Evolutionary conservation across 2,329 filamentous ascomycete species (phyloP).

Genomic region (Ophiostoma australiae): DNA sequence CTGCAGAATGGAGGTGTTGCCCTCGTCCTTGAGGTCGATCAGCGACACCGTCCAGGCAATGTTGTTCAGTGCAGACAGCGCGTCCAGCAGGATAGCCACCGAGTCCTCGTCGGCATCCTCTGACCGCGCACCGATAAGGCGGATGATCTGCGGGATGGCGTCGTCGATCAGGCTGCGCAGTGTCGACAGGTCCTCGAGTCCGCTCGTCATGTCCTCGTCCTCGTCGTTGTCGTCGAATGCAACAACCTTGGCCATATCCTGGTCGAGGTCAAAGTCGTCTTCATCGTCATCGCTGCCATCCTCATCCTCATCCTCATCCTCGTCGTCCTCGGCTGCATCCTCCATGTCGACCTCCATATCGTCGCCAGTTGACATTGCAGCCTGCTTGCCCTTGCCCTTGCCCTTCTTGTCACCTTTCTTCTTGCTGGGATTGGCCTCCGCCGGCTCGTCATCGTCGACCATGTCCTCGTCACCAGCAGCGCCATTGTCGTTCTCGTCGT

Average conservation of each 20-base stretch:
- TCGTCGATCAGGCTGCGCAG: conserved; percentile 45
- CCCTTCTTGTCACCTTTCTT: conserved; percentile 31
- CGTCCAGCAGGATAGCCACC: conserved; percentile 46
- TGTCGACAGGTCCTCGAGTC: conserved; percentile 50
- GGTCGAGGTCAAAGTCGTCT: conserved; percentile 27
- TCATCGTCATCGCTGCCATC: conserved; percentile 30
- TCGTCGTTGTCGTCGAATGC: conserved; percentile 39
- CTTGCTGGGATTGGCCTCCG: conserved; percentile 29
- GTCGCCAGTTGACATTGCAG: conserved; percentile 28
- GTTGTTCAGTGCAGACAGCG: conserved; percentile 60
- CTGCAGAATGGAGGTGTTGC: conserved; percentile 47
- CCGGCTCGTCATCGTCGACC: conserved; percentile 36
- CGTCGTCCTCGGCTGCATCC: conserved; percentile 29
- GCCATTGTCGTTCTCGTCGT: conserved; percentile 45
- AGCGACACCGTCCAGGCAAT: conserved; percentile 62
- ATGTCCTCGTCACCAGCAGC: conserved; percentile 50
- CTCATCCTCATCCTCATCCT: conserved; percentile 29
- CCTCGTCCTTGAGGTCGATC: conserved; percentile 53
- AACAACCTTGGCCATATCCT: conserved; percentile 63
- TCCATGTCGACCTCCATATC: conserved; percentile 38
- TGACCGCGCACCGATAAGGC: conserved; percentile 41
- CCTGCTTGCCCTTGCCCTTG: conserved; percentile 29
- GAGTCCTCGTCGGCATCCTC: conserved; percentile 23
- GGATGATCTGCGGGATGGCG: conserved; percentile 47
- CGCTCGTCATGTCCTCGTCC: conserved; percentile 40